Evolutionary conservation across 75 land plant genomes (phyloP).

Genomic region (Isoetes taiwanensis): DNA sequence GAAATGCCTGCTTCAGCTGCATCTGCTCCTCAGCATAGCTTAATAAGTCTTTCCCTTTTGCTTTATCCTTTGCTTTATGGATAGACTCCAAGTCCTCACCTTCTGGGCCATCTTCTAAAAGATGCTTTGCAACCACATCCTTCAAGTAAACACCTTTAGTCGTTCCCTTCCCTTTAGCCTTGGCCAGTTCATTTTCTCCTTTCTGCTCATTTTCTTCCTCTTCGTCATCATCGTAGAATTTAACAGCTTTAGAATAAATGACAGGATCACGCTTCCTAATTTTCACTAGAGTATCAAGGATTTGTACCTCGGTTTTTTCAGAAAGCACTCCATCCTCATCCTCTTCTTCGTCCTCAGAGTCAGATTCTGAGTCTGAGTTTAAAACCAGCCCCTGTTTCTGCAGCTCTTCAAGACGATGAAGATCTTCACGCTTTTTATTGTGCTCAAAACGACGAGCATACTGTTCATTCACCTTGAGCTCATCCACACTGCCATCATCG

Average conservation of each 20-base stretch:
- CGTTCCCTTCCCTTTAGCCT: constrained; percentile 12
- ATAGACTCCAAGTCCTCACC: constrained; percentile 18
- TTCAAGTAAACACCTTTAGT: constrained; percentile 9
- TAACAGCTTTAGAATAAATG: constrained; percentile 34
- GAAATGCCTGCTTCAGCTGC: constrained; percentile 34
- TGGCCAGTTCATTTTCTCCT: background rate
- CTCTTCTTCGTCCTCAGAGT: constrained; percentile 25
- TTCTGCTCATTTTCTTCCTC: constrained; percentile 27
- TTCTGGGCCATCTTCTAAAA: constrained; percentile 68
- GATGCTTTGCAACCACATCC: constrained; percentile 50
- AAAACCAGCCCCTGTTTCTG: constrained; percentile 43
- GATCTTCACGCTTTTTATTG: constrained; percentile 85
- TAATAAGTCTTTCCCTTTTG: background rate
- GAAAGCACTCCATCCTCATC: constrained; percentile 31
- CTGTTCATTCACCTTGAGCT: constrained; percentile 40
- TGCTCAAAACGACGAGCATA: constrained; percentile 62
- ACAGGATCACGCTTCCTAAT: constrained; percentile 60
- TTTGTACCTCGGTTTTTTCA: constrained; percentile 30
- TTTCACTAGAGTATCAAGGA: constrained; percentile 51
- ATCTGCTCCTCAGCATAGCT: constrained; percentile 53
- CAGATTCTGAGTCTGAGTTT: constrained; percentile 13
- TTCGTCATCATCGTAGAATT: constrained; percentile 39
- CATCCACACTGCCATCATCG: constrained; percentile 21
- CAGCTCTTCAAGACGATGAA: constrained; percentile 65
- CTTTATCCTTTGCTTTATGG: background rate